phyloP scores from a whole-genome alignment of 805 yeast species.

The Lipomyces mesembrius region DNA sequence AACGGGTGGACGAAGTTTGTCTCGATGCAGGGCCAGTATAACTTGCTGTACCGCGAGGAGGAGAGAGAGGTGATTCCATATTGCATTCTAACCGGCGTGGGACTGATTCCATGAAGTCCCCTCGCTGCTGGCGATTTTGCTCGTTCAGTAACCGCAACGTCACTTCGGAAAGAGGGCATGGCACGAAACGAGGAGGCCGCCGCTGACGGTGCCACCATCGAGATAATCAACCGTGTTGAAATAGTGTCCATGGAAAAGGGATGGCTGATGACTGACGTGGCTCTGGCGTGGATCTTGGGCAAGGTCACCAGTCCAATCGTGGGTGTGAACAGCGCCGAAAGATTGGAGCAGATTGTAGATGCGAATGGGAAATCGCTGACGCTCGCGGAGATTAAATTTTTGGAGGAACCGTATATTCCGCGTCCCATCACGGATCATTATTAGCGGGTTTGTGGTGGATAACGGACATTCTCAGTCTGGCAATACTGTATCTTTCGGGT shows the following conservation, averaged over 20 bases:
- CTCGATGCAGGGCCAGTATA: constrained; percentile 62
- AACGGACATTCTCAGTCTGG: too few species aligned
- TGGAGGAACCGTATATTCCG: constrained; percentile 44
- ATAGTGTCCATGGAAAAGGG: constrained; percentile 54
- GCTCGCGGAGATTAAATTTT: constrained; percentile 42
- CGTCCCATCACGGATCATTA: constrained; percentile 11
- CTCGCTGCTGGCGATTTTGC: constrained; percentile 59
- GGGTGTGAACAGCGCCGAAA: constrained; percentile 55
- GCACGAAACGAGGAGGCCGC: neutral
- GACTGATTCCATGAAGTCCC: constrained; percentile 65
- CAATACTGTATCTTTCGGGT: too few species aligned
- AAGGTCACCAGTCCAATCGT: constrained; percentile 61
- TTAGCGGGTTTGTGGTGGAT: neutral
- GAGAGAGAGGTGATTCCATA: constrained; percentile 64
- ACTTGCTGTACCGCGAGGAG: constrained; percentile 62
- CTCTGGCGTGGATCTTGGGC: constrained; percentile 58
- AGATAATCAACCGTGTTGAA: constrained; percentile 53
- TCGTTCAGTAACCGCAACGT: constrained; percentile 48
- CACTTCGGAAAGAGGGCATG: constrained; percentile 9
- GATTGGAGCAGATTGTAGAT: constrained; percentile 57
- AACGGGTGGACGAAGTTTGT: constrained; percentile 62
- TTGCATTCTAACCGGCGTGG: constrained; percentile 57
- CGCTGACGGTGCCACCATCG: constrained; percentile 19
- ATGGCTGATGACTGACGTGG: constrained; percentile 57
- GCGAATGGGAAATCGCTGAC: constrained; percentile 51